Percentiles rank a stretch among this genome's conserved stretches.
Conservation (phyloP, 441 rosid genomes). For the Lagerstroemia fauriei region DNA sequence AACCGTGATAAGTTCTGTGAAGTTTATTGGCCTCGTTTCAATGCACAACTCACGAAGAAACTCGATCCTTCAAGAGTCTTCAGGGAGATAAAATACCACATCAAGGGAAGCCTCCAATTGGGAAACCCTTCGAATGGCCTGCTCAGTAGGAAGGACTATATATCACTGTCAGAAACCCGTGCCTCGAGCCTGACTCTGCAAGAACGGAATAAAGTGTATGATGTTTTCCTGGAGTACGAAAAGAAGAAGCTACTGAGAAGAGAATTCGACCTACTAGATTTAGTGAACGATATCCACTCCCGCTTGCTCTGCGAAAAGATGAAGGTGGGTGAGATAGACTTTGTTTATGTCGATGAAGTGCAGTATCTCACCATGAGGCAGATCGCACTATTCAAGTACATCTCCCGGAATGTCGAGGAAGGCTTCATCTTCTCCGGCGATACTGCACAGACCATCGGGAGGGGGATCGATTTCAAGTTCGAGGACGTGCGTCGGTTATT, state of each 20-base stretch:
- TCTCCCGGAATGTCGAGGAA: constrained; percentile 43
- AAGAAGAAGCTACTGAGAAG: constrained; percentile 45
- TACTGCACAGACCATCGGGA: constrained; percentile 51
- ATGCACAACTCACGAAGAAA: constrained; percentile 36
- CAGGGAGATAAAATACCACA: constrained; percentile 54
- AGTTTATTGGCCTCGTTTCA: constrained; percentile 57
- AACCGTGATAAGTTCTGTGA: constrained; percentile 46
- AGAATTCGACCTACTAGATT: constrained; percentile 57
- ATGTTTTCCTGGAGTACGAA: constrained; percentile 47
- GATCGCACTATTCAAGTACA: constrained; percentile 49
- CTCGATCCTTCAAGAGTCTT: constrained; percentile 54
- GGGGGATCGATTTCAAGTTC: constrained; percentile 41
- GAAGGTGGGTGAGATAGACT: constrained; percentile 40
- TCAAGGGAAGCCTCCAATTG: constrained; percentile 47
- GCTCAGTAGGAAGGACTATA: constrained; percentile 39
- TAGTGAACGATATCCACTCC: constrained; percentile 53
- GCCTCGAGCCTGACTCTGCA: constrained; percentile 35
- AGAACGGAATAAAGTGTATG: constrained; percentile 42
- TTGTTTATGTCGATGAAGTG: constrained; percentile 61
- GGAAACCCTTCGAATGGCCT: constrained; percentile 30
- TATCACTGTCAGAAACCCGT: constrained; percentile 37
- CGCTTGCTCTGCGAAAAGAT: constrained; percentile 36
- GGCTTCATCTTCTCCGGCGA: constrained; percentile 62
- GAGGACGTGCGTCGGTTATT: constrained; percentile 41
- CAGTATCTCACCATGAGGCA: constrained; percentile 68